A percentile compares a stretch with the other conserved stretches of the same genome.
These are phyloP conservation scores for Ceratobasidium sp. DNA, from an alignment of 1,284 basidiomycete genomes.

Conservation along the genomic window DNA sequence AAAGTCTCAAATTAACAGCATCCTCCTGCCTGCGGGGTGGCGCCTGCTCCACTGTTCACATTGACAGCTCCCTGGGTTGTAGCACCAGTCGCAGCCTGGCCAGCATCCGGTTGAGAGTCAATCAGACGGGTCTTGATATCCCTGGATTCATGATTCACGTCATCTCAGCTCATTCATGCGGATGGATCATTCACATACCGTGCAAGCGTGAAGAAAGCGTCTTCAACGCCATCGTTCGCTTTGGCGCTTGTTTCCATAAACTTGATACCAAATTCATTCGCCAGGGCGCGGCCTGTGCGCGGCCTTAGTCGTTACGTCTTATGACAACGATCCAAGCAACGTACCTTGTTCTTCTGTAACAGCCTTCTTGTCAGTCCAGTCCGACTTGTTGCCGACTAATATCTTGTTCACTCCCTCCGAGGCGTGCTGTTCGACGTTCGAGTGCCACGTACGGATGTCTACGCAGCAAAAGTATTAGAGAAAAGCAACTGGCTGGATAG, in stretches of 20 bases:
- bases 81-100: conserved; percentile 29
- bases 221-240: conserved; percentile 97
- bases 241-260: conserved; percentile 99
- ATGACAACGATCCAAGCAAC: conserved; percentile 10
- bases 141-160: conserved; percentile 58
- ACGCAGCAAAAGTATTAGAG: conserved; percentile 20
- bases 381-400: conserved; percentile 98
- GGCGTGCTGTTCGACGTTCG: conserved; percentile 98
- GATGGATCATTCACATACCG: conserved; percentile 65
- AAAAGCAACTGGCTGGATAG: background rate
- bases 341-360: conserved; percentile 83
- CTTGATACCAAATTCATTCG: conserved; percentile 88
- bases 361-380: conserved; percentile 97
- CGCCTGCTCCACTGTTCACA: conserved; percentile 21
- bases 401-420: conserved; percentile 99
- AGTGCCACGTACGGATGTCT: conserved; percentile 99
- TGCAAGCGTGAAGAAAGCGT: conserved; percentile 97
- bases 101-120: conserved; percentile 86
- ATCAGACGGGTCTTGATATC: conserved; percentile 98
- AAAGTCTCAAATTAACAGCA: conserved; percentile 11
- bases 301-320: conserved; percentile 41
- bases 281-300: conserved; percentile 68
- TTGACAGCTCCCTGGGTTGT: conserved; percentile 36
- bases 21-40: conserved; percentile 14
- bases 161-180: background rate